Conservation (phyloP, 495 filamentous ascomycete genomes). For the Aspergillus indologenus region DNA sequence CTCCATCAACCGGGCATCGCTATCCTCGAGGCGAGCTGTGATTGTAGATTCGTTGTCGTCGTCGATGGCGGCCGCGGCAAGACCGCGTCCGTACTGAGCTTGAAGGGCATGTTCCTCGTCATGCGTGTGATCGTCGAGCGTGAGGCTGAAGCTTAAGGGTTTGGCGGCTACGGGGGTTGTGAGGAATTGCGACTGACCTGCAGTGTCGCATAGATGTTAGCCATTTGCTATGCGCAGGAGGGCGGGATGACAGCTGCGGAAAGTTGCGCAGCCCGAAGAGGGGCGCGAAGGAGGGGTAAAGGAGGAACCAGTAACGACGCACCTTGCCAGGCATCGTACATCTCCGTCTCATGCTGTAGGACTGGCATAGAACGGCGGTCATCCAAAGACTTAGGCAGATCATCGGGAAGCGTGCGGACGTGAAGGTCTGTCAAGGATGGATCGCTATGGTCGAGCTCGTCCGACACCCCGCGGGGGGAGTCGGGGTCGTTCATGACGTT, state of each 20-base stretch:
- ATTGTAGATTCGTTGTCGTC: conserved; percentile 61
- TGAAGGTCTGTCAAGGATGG: conserved; percentile 12
- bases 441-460: conserved; percentile 28
- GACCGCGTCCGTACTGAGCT: conserved; percentile 35
- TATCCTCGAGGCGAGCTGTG: conserved; percentile 68
- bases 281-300: not conserved
- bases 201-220: conserved; percentile 9
- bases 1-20: conserved; percentile 82
- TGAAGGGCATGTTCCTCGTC: conserved; percentile 41
- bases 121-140: conserved; percentile 65
- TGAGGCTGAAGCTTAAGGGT: conserved; percentile 79
- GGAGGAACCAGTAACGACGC: conserved; percentile 17
- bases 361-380: conserved; percentile 69
- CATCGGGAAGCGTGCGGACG: conserved; percentile 61
- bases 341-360: conserved; percentile 74
- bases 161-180: conserved; percentile 80
- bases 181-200: conserved; percentile 93
- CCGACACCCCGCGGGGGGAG: conserved; percentile 36
- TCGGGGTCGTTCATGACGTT: conserved; percentile 37
- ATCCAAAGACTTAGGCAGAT: conserved; percentile 87
- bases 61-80: conserved; percentile 38
- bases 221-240: not conserved
- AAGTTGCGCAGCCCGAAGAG: not conserved
- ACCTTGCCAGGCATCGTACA: conserved; percentile 99
- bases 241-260: not conserved